phyloP scores from a whole-genome alignment of 495 filamentous ascomycete genomes.

The Aspergillus sparsus region DNA sequence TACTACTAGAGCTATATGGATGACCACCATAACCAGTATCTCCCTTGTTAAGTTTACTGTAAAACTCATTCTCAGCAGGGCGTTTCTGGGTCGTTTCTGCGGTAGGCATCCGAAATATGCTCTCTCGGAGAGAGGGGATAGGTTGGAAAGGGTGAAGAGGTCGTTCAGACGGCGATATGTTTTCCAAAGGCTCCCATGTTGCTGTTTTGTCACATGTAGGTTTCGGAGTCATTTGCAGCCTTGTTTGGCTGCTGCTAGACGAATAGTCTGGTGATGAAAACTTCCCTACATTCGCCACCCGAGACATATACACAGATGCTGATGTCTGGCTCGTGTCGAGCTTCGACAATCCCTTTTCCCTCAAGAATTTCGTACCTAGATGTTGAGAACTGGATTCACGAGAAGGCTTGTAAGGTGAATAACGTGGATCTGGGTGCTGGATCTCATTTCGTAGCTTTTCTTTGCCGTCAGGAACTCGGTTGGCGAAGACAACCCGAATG shows the following conservation, averaged over 20 bases:
- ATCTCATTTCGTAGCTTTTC: slow-evolving; percentile 91
- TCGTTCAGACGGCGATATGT: slow-evolving; percentile 6
- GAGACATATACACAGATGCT: slow-evolving; percentile 15
- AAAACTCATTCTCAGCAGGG: slow-evolving; percentile 36
- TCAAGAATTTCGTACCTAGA: slow-evolving; percentile 43
- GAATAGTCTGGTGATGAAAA: neutral
- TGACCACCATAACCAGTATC: slow-evolving; percentile 66
- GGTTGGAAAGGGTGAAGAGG: slow-evolving; percentile 26
- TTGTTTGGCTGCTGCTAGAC: slow-evolving; percentile 2
- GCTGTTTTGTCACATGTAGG: neutral
- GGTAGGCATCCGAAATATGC: slow-evolving; percentile 27
- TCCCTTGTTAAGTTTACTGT: slow-evolving; percentile 68
- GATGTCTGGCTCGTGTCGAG: slow-evolving; percentile 57
- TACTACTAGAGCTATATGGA: slow-evolving; percentile 42
- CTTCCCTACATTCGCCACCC: slow-evolving; percentile 1
- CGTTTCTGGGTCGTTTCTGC: neutral
- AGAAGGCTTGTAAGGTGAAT: slow-evolving; percentile 77
- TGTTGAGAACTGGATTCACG: slow-evolving; percentile 38
- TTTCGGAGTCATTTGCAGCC: neutral
- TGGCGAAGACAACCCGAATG: slow-evolving; percentile 95
- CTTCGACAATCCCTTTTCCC: slow-evolving; percentile 58
- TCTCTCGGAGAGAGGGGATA: slow-evolving; percentile 26
- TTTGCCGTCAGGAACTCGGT: slow-evolving; percentile 95
- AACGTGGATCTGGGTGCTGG: slow-evolving; percentile 84
- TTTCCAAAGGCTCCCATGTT: neutral